Percentiles rank a stretch among this genome's conserved stretches.
Evolutionary conservation across 108 stramenopile species (phyloP).

Genomic region (Nannochloropsis gaditana): DNA sequence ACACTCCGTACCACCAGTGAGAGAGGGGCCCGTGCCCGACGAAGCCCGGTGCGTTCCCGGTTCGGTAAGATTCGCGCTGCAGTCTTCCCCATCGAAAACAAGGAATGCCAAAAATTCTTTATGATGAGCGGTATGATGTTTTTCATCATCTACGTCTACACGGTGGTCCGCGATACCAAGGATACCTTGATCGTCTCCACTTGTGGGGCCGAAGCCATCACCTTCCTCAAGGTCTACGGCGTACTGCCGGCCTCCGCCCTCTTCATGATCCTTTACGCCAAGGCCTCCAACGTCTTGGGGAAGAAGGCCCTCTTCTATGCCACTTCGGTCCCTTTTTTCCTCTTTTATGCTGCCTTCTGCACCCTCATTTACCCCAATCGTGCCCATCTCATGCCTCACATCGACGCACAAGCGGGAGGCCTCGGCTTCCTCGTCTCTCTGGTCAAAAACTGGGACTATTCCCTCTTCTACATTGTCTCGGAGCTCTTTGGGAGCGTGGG

Average conservation of each 20-base stretch:
- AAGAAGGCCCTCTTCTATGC: conserved; percentile 79
- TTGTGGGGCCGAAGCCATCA: conserved; percentile 87
- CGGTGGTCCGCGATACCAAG: conserved; percentile 78
- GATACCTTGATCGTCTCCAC: conserved; percentile 49
- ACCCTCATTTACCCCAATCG: conserved; percentile 75
- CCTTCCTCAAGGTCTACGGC: conserved; percentile 78
- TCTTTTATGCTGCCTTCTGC: conserved; percentile 78
- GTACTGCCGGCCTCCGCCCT: conserved; percentile 45
- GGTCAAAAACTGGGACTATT: conserved; percentile 83
- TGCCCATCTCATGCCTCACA: conserved; percentile 55
- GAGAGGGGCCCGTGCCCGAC: too few relatives aligned
- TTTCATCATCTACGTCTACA: conserved; percentile 94
- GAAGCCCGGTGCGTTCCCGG: not conserved
- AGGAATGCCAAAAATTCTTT: conserved; percentile 80
- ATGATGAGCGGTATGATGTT: conserved; percentile 90
- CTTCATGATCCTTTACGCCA: conserved; percentile 78
- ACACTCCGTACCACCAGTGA: too few relatives aligned
- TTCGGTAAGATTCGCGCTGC: conserved; percentile 48
- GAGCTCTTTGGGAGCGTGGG: conserved; percentile 93
- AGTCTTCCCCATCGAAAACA: conserved; percentile 71
- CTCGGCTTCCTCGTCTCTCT: conserved; percentile 52
- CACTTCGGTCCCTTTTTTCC: conserved; percentile 73
- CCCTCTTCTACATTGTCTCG: conserved; percentile 91
- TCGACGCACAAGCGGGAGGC: conserved; percentile 58
- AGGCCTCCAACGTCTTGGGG: conserved; percentile 71